Evolutionary conservation across 164 flowering plant genomes (phyloP).

Genomic region (Saururus chinensis): DNA sequence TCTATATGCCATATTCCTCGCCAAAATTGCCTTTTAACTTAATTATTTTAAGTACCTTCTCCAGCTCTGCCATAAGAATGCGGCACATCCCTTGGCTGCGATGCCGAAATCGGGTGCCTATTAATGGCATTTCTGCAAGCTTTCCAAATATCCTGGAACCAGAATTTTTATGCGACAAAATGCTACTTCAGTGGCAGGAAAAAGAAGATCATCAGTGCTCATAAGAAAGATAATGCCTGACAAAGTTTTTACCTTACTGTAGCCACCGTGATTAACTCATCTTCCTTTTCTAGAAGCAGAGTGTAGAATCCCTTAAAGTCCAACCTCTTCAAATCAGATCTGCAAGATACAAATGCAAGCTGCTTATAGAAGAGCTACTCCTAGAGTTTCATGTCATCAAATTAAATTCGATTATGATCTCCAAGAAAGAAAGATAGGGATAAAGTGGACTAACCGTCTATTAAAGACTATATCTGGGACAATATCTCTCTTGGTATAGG

Average conservation of each 20-base stretch:
- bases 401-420: neutral
- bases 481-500: slow-evolving; percentile 14
- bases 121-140: neutral
- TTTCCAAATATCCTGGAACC: neutral
- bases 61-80: neutral
- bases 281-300: neutral
- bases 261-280: neutral
- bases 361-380: neutral
- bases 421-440: neutral
- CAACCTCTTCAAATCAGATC: neutral
- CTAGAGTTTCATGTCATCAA: neutral
- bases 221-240: neutral
- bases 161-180: neutral
- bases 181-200: neutral
- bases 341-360: neutral
- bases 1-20: too few relatives aligned
- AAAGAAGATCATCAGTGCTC: neutral
- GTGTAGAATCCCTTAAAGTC: neutral
- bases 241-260: neutral
- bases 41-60: neutral
- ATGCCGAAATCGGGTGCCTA: neutral
- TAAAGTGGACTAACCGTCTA: neutral
- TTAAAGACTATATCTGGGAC: slow-evolving; percentile 1
- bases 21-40: too few relatives aligned
- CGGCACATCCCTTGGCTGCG: neutral